These are phyloP conservation scores for Monilinia fructicola DNA, from an alignment of 2,329 filamentous ascomycete species.

Conservation along the genomic window DNA sequence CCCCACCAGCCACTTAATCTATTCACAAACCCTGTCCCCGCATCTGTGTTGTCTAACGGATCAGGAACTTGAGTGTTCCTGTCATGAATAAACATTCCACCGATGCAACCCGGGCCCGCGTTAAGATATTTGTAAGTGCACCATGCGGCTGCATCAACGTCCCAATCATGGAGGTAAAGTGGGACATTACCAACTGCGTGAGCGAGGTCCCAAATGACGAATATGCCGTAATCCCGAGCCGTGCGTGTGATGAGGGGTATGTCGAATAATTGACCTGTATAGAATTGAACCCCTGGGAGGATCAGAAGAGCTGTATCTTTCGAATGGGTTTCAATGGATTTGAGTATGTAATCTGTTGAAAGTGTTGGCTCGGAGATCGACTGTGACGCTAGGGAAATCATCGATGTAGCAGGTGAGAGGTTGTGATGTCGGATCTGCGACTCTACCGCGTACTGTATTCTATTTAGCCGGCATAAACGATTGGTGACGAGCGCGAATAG, in stretches of 20 bases:
- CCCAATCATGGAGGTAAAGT: slow-evolving; percentile 70
- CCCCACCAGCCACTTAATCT: slow-evolving; percentile 82
- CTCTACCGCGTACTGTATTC: slow-evolving; percentile 67
- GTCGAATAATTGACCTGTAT: slow-evolving; percentile 76
- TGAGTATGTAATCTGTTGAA: slow-evolving; percentile 65
- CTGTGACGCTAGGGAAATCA: slow-evolving; percentile 65
- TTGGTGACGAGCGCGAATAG: slow-evolving; percentile 15
- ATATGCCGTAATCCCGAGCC: slow-evolving; percentile 64
- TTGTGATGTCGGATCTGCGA: slow-evolving; percentile 72
- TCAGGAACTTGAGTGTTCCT: slow-evolving; percentile 39
- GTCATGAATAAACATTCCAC: slow-evolving; percentile 71
- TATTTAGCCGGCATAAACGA: slow-evolving; percentile 30
- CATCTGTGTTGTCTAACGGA: slow-evolving; percentile 27
- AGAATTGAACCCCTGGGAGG: slow-evolving; percentile 77
- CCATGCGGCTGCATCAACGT: slow-evolving; percentile 77
- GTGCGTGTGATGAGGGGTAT: slow-evolving; percentile 70
- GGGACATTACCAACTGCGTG: slow-evolving; percentile 78
- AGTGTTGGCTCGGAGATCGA: slow-evolving; percentile 53
- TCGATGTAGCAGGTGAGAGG: slow-evolving; percentile 61
- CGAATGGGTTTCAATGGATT: slow-evolving; percentile 65
- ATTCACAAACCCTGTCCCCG: slow-evolving; percentile 45
- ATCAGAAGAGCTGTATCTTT: slow-evolving; percentile 67
- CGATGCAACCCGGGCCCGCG: slow-evolving; percentile 71
- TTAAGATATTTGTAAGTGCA: slow-evolving; percentile 85
- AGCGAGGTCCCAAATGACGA: slow-evolving; percentile 77